Evolutionary conservation across 345 rosid species (phyloP).

Genomic region (Brassica nigra): DNA sequence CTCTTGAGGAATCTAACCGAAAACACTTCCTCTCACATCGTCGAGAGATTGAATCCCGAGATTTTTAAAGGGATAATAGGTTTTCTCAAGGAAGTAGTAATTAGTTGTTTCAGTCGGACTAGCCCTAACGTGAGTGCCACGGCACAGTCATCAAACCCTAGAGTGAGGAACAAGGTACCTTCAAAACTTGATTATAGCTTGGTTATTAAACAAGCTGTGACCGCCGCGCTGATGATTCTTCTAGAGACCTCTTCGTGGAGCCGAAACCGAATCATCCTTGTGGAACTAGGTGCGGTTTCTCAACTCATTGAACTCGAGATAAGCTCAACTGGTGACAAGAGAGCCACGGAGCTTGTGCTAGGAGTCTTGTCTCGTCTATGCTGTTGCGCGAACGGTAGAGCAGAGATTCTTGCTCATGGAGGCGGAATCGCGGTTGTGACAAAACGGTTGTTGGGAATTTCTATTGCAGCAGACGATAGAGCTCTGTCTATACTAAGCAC

Average conservation of each 20-base stretch:
- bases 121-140: neutral
- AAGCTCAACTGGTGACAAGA: slow-evolving; percentile 36
- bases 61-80: slow-evolving; percentile 45
- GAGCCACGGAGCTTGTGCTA: slow-evolving; percentile 59
- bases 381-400: slow-evolving; percentile 72
- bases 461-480: slow-evolving; percentile 53
- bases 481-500: slow-evolving; percentile 57
- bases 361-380: slow-evolving; percentile 61
- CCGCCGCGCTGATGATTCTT: slow-evolving; percentile 53
- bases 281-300: slow-evolving; percentile 54
- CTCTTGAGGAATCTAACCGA: slow-evolving; percentile 47
- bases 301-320: slow-evolving; percentile 72
- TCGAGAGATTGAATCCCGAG: slow-evolving; percentile 53
- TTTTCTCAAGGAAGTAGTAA: slow-evolving; percentile 42
- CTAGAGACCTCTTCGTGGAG: slow-evolving; percentile 53
- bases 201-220: slow-evolving; percentile 50
- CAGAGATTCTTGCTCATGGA: slow-evolving; percentile 54
- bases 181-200: slow-evolving; percentile 26
- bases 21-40: slow-evolving; percentile 39
- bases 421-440: slow-evolving; percentile 65
- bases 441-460: slow-evolving; percentile 53
- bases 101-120: neutral
- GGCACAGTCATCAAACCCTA: slow-evolving; percentile 20
- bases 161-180: neutral
- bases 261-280: slow-evolving; percentile 56